phyloP scores from a whole-genome alignment of 192 early-diverging fungal genomes.

The Globomyces pollinis-pini region DNA sequence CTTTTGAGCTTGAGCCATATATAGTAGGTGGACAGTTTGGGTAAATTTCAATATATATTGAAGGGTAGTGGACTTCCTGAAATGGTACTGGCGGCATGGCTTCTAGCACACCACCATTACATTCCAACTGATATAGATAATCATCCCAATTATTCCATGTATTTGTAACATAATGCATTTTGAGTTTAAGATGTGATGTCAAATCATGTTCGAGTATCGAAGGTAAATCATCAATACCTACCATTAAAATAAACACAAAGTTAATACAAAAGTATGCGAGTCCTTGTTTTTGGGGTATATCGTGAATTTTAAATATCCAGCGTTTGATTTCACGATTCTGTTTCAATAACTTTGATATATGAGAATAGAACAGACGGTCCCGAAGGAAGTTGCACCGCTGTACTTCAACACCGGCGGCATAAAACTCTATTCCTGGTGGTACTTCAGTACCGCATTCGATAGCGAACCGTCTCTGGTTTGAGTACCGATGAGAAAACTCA shows the following conservation, averaged over 20 bases:
- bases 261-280: background rate
- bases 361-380: too few species aligned
- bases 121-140: background rate
- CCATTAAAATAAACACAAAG: background rate
- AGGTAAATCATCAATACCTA: too few species aligned
- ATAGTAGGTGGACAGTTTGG: background rate
- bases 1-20: background rate
- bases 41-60: background rate
- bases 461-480: background rate
- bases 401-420: background rate
- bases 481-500: background rate
- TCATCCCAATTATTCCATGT: background rate
- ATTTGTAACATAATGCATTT: background rate
- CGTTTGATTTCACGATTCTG: background rate
- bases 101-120: background rate
- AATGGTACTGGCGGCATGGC: background rate
- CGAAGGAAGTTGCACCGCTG: background rate
- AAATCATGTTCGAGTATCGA: too few species aligned
- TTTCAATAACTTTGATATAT: background rate
- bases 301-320: constrained; percentile 9
- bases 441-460: background rate
- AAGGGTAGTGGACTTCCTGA: background rate
- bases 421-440: background rate
- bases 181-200: background rate
- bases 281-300: background rate